Evolutionary conservation across 768 basidiomycete species (phyloP).

Genomic region (Thelephora aurantiotincta): DNA sequence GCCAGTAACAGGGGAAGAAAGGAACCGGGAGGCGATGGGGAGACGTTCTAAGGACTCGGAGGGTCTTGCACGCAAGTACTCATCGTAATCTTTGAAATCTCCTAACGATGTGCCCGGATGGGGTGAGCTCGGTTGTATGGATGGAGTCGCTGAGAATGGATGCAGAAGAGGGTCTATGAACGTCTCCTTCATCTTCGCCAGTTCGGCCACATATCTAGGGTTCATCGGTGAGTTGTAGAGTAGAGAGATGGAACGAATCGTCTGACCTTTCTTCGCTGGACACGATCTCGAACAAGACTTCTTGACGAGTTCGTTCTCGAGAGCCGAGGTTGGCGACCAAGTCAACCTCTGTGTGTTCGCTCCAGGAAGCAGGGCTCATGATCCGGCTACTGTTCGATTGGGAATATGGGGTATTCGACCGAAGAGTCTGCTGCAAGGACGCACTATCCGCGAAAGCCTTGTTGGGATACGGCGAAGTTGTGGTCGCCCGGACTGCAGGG

Average conservation of each 20-base stretch:
- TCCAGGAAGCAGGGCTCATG: conserved; percentile 75
- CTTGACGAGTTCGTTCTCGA: conserved; percentile 87
- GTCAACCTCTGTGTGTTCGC: conserved; percentile 88
- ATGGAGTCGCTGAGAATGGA: conserved; percentile 60
- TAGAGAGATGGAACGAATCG: conserved; percentile 2
- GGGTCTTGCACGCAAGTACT: conserved; percentile 45
- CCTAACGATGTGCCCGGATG: conserved; percentile 6
- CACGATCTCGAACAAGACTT: conserved; percentile 94
- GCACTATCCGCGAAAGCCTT: conserved; percentile 30
- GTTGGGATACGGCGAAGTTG: conserved; percentile 44
- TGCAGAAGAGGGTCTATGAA: conserved; percentile 86
- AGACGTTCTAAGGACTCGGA: conserved; percentile 60
- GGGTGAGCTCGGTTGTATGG: conserved; percentile 37
- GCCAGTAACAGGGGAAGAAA: conserved; percentile 41
- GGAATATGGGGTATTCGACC: conserved; percentile 74
- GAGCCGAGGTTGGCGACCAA: conserved; percentile 88
- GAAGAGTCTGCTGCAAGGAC: conserved; percentile 50
- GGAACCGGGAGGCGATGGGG: conserved; percentile 86
- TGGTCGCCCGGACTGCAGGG: conserved; percentile 46
- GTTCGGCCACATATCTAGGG: conserved; percentile 79
- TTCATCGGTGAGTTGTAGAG: conserved; percentile 7
- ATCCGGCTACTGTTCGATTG: conserved; percentile 58
- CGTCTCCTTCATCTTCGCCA: conserved; percentile 84
- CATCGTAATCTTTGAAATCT: conserved; percentile 39
- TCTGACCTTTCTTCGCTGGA: conserved; percentile 86